These are phyloP conservation scores for Cucumis melo DNA, from an alignment of 306 rosid species.

Conservation along the genomic window DNA sequence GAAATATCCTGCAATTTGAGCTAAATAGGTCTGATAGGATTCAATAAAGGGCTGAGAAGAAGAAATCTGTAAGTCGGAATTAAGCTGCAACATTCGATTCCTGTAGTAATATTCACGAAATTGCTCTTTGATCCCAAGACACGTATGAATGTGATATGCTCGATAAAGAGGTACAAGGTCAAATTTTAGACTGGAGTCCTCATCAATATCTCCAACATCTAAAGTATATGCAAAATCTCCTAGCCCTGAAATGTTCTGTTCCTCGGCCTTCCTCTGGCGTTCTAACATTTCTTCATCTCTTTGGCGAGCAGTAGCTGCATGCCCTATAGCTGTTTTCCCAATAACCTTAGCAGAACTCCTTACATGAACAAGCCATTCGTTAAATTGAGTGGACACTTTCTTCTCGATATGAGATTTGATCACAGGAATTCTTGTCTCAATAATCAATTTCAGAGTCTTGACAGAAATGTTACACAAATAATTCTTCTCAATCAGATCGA, in stretches of 20 bases:
- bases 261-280: conserved; percentile 59
- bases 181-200: conserved; percentile 54
- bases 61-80: conserved; percentile 73
- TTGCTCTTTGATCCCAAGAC: conserved; percentile 67
- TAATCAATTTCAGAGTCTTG: conserved; percentile 43
- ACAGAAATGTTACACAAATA: conserved; percentile 50
- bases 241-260: conserved; percentile 20
- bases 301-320: conserved; percentile 52
- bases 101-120: conserved; percentile 72
- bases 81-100: conserved; percentile 78
- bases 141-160: conserved; percentile 77
- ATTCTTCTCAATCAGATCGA: conserved; percentile 69
- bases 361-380: conserved; percentile 85
- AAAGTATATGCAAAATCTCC: conserved; percentile 43
- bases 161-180: conserved; percentile 87
- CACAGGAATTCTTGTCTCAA: conserved; percentile 58
- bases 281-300: conserved; percentile 72
- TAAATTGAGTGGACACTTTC: conserved; percentile 65
- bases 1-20: conserved; percentile 85
- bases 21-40: conserved; percentile 60
- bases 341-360: conserved; percentile 71
- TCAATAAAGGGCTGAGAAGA: conserved; percentile 69
- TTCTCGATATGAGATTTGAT: conserved; percentile 76
- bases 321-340: conserved; percentile 74
- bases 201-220: conserved; percentile 59